Evolutionary conservation across 1,284 basidiomycete species (phyloP).

Genomic region (Flammula alnicola): DNA sequence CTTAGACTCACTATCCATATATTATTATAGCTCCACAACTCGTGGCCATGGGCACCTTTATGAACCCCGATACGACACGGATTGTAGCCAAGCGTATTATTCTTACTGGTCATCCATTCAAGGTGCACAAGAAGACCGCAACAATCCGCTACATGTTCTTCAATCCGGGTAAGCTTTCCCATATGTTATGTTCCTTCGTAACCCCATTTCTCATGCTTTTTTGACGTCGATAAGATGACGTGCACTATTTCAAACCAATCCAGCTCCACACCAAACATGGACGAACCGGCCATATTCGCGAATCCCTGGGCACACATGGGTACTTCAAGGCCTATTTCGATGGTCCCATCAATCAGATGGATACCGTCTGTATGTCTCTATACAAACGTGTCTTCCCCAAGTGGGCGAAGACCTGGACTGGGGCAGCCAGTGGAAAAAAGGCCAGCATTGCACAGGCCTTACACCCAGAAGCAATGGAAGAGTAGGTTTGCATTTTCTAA

Average conservation of each 20-base stretch:
- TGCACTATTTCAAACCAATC: constrained; percentile 93
- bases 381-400: constrained; percentile 93
- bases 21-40: constrained; percentile 70
- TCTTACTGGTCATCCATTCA: constrained; percentile 95
- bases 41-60: constrained; percentile 89
- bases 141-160: constrained; percentile 99
- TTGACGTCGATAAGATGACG: constrained; percentile 65
- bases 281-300: constrained; percentile 88
- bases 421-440: constrained; percentile 17
- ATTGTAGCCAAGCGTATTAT: constrained; percentile 93
- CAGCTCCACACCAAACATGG: constrained; percentile 95
- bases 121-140: constrained; percentile 96
- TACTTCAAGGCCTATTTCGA: constrained; percentile 99
- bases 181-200: constrained; percentile 1
- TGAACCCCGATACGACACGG: constrained; percentile 90
- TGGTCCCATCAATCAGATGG: constrained; percentile 95
- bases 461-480: constrained; percentile 40
- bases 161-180: constrained; percentile 64
- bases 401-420: constrained; percentile 67
- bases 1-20: constrained; percentile 1
- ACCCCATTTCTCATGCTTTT: not conserved
- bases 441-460: not conserved
- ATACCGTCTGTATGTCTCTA: constrained; percentile 89
- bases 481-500: constrained; percentile 27
- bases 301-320: constrained; percentile 96